Conservation (phyloP, 495 filamentous ascomycete genomes). For the Neurospora sp. region DNA sequence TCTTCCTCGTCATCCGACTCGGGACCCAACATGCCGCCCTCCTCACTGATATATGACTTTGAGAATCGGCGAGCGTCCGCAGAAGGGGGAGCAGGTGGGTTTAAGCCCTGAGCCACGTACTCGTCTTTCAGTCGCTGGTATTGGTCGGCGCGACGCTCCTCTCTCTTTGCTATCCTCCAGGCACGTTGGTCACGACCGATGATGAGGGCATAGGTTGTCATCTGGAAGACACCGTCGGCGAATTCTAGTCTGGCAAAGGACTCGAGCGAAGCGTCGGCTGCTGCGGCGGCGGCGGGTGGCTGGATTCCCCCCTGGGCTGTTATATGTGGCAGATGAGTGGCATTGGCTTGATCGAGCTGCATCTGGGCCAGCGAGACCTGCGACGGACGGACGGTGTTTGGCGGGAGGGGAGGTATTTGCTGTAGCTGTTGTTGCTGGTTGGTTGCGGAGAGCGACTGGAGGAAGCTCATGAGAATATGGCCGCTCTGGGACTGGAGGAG, state of each 20-base stretch:
- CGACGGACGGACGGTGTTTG: slow-evolving; percentile 21
- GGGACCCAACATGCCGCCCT: slow-evolving; percentile 43
- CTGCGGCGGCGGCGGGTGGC: slow-evolving; percentile 11
- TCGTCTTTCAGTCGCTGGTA: slow-evolving; percentile 29
- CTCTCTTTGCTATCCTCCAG: slow-evolving; percentile 31
- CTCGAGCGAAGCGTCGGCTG: slow-evolving; percentile 29
- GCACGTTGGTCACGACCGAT: slow-evolving; percentile 40
- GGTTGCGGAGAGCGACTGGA: slow-evolving; percentile 5
- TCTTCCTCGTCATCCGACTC: slow-evolving; percentile 37
- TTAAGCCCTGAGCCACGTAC: slow-evolving; percentile 27
- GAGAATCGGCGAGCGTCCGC: slow-evolving; percentile 35
- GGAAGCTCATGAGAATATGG: slow-evolving; percentile 19
- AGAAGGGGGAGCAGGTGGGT: slow-evolving; percentile 28
- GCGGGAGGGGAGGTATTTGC: slow-evolving; percentile 7
- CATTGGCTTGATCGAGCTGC: slow-evolving; percentile 5
- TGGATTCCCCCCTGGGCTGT: slow-evolving; percentile 4
- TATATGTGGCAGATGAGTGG: neutral
- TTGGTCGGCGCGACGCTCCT: slow-evolving; percentile 29
- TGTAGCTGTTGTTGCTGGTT: slow-evolving; percentile 9
- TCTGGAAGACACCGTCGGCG: slow-evolving; percentile 41
- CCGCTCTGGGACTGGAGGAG: slow-evolving; percentile 8
- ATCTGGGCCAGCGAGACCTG: slow-evolving; percentile 19
- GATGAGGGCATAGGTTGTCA: slow-evolving; percentile 42
- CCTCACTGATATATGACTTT: slow-evolving; percentile 44
- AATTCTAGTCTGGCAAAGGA: slow-evolving; percentile 43